Evolutionary conservation across 305 asterid species (phyloP).

Genomic region (Striga hermonthica): DNA sequence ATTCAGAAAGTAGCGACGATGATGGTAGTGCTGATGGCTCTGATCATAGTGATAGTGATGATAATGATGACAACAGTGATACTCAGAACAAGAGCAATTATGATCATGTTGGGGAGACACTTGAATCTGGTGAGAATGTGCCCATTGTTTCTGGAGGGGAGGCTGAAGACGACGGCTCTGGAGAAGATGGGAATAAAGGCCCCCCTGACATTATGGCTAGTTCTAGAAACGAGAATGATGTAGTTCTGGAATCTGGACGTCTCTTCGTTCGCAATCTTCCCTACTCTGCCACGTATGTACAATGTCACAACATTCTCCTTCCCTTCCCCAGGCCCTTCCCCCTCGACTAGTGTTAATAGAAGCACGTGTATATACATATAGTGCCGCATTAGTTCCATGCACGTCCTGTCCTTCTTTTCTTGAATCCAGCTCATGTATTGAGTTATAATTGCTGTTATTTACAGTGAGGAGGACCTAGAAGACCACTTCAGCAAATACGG

Average conservation of each 20-base stretch:
- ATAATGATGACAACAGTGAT: slow-evolving; percentile 27
- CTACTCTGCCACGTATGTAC: slow-evolving; percentile 71
- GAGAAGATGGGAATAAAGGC: slow-evolving; percentile 36
- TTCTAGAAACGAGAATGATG: slow-evolving; percentile 42
- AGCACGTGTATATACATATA: background rate
- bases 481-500: slow-evolving; percentile 70
- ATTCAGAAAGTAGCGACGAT: slow-evolving; percentile 57
- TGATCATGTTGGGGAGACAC: slow-evolving; percentile 33
- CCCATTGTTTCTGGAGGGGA: slow-evolving; percentile 30
- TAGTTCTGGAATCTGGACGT: slow-evolving; percentile 59
- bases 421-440: background rate
- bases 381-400: background rate
- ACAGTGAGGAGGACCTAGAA: slow-evolving; percentile 87
- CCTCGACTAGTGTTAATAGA: background rate
- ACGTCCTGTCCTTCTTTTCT: background rate
- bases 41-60: slow-evolving; percentile 34
- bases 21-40: slow-evolving; percentile 42
- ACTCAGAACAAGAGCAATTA: slow-evolving; percentile 30
- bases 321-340: background rate
- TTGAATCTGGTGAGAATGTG: slow-evolving; percentile 30
- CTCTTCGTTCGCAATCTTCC: slow-evolving; percentile 87
- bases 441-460: slow-evolving; percentile 20
- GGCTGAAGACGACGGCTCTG: slow-evolving; percentile 41
- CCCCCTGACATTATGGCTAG: slow-evolving; percentile 40
- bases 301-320: background rate